Conservation (phyloP, 1,284 basidiomycete genomes). For the Naganishia sp. region DNA sequence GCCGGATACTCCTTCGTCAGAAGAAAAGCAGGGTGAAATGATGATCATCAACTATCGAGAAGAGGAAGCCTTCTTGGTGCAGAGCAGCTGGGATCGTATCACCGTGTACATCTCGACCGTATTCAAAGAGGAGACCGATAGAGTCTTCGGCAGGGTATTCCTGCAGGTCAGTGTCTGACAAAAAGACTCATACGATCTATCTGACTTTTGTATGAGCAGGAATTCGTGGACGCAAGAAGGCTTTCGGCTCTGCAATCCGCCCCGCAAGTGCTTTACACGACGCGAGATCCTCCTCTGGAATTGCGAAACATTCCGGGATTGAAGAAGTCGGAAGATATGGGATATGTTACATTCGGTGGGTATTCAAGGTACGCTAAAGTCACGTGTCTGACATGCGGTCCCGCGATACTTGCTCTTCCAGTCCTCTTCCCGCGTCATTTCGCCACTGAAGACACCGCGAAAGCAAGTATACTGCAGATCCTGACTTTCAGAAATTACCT, state of each 20-base stretch:
- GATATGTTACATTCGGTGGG: constrained; percentile 91
- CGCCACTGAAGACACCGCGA: constrained; percentile 68
- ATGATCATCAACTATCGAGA: constrained; percentile 94
- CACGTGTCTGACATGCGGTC: neutral
- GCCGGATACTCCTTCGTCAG: constrained; percentile 43
- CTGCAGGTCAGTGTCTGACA: constrained; percentile 69
- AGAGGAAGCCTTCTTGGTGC: constrained; percentile 95
- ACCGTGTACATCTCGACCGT: constrained; percentile 97
- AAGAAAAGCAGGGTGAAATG: constrained; percentile 67
- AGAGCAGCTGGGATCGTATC: constrained; percentile 89
- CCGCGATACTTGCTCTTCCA: constrained; percentile 38
- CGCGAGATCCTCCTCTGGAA: constrained; percentile 91
- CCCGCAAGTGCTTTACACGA: constrained; percentile 96
- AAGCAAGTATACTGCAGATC: constrained; percentile 89
- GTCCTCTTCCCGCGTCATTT: constrained; percentile 98
- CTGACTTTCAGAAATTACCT: constrained; percentile 97
- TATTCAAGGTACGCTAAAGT: neutral
- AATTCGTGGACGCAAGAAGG: constrained; percentile 96
- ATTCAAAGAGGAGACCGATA: constrained; percentile 96
- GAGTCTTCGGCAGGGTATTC: constrained; percentile 95
- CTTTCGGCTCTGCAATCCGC: constrained; percentile 88
- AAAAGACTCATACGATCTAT: neutral
- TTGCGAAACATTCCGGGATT: constrained; percentile 83
- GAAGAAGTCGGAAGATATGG: constrained; percentile 82
- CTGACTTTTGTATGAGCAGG: constrained; percentile 58